These are phyloP conservation scores for Pontederia crassipes DNA, from an alignment of 176 grass and related monocot species.

Conservation along the genomic window DNA sequence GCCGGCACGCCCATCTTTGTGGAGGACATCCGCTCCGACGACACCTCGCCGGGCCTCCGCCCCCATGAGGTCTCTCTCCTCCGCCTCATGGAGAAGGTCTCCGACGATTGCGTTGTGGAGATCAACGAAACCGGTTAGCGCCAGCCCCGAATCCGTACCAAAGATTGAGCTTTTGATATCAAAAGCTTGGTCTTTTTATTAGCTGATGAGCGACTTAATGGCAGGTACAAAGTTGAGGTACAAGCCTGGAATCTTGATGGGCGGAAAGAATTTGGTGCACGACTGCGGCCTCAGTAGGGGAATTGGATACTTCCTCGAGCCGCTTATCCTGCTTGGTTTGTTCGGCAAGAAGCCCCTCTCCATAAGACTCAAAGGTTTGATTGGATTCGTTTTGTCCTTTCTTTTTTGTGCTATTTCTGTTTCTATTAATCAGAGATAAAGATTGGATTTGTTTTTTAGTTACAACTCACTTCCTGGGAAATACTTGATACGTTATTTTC, in stretches of 20 bases:
- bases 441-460: neutral
- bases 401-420: neutral
- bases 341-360: conserved; percentile 53
- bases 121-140: conserved; percentile 60
- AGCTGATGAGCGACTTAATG: neutral
- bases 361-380: conserved; percentile 58
- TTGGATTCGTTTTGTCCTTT: neutral
- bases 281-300: conserved; percentile 65
- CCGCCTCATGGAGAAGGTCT: conserved; percentile 70
- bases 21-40: conserved; percentile 59
- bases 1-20: conserved; percentile 47
- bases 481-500: neutral
- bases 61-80: conserved; percentile 70
- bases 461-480: neutral
- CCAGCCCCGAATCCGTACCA: neutral
- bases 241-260: conserved; percentile 50
- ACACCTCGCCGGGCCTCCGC: conserved; percentile 52
- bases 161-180: neutral
- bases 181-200: neutral
- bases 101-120: conserved; percentile 58
- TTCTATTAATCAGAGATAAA: no score
- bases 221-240: conserved; percentile 76
- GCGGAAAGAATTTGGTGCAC: conserved; percentile 52
- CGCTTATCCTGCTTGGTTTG: conserved; percentile 56
- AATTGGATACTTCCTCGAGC: conserved; percentile 83